Evolutionary conservation across 1,139 yeast species (phyloP).

Genomic region (Hanseniaspora gamundiae): DNA sequence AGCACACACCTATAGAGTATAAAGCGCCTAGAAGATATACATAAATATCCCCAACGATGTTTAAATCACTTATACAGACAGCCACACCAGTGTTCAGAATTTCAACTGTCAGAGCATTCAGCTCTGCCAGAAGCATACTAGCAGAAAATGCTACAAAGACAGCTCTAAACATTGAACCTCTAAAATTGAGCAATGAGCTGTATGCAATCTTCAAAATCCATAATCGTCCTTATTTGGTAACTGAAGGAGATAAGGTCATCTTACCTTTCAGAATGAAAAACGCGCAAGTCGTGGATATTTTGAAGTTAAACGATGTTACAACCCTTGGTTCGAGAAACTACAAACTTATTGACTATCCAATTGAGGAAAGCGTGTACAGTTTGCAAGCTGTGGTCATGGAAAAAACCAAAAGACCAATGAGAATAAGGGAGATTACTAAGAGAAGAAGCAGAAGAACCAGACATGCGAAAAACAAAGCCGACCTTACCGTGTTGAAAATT

Average conservation of each 20-base stretch:
- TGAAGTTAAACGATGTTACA: constrained; percentile 61
- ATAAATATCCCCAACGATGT: background rate
- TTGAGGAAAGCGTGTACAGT: constrained; percentile 41
- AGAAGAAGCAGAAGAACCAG: constrained; percentile 77
- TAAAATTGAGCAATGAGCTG: constrained; percentile 54
- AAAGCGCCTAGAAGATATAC: background rate
- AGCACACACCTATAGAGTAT: background rate
- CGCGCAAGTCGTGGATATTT: constrained; percentile 69
- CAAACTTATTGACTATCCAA: constrained; percentile 47
- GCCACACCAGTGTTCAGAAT: background rate
- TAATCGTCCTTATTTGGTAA: constrained; percentile 76
- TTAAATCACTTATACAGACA: background rate
- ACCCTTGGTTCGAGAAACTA: constrained; percentile 79
- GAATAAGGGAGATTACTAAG: constrained; percentile 53
- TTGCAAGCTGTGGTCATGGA: constrained; percentile 75
- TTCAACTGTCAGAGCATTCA: background rate
- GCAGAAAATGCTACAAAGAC: background rate
- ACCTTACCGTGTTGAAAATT: constrained; percentile 69
- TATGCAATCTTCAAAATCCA: constrained; percentile 80
- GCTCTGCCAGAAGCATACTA: background rate
- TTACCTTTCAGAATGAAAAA: constrained; percentile 67
- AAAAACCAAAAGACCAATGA: constrained; percentile 73
- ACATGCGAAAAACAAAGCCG: constrained; percentile 67
- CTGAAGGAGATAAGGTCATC: constrained; percentile 76
- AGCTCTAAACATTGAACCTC: constrained; percentile 24